Percentiles rank a stretch among this genome's conserved stretches.
These are phyloP conservation scores for Scedosporium minutisporum DNA, from an alignment of 2,329 filamentous ascomycete species.

Conservation along the genomic window DNA sequence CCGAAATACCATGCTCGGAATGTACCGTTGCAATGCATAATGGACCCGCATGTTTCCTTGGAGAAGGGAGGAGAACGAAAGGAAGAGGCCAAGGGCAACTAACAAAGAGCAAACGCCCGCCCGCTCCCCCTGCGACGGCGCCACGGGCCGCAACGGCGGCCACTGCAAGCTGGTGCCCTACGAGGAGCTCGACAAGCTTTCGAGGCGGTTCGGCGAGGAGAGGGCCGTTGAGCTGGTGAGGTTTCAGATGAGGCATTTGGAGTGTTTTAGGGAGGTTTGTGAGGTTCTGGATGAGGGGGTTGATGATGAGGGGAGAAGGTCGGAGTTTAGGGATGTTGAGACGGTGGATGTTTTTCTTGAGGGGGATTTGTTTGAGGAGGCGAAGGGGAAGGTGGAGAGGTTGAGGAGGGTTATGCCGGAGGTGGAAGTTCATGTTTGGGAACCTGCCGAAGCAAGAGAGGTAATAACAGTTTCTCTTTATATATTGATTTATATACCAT, in stretches of 20 bases:
- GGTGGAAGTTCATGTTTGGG: slow-evolving; percentile 23
- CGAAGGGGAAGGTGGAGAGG: slow-evolving; percentile 21
- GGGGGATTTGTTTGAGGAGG: slow-evolving; percentile 22
- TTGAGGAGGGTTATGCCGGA: slow-evolving; percentile 29
- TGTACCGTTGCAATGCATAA: no score
- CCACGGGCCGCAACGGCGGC: slow-evolving; percentile 21
- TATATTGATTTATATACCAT: background rate
- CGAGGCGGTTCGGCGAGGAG: slow-evolving; percentile 19
- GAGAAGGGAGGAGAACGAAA: no score
- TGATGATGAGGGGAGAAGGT: slow-evolving; percentile 17
- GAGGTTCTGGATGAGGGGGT: slow-evolving; percentile 1
- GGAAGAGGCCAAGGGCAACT: no score
- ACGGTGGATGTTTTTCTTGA: slow-evolving; percentile 37
- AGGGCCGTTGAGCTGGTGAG: slow-evolving; percentile 28
- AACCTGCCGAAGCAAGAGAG: slow-evolving; percentile 21
- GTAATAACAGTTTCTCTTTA: slow-evolving; percentile 9
- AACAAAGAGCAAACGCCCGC: no score
- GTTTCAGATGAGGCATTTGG: slow-evolving; percentile 35
- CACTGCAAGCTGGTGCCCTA: slow-evolving; percentile 24
- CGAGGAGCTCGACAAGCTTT: slow-evolving; percentile 27
- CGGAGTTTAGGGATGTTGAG: slow-evolving; percentile 34
- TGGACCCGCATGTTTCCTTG: no score
- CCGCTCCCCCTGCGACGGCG: slow-evolving; percentile 17
- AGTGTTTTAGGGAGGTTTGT: slow-evolving; percentile 28
- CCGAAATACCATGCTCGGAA: no score